A percentile compares a stretch with the other conserved stretches of the same genome.
phyloP scores from a whole-genome alignment of 176 grass and related monocot genomes.

The Carex cristatella region DNA sequence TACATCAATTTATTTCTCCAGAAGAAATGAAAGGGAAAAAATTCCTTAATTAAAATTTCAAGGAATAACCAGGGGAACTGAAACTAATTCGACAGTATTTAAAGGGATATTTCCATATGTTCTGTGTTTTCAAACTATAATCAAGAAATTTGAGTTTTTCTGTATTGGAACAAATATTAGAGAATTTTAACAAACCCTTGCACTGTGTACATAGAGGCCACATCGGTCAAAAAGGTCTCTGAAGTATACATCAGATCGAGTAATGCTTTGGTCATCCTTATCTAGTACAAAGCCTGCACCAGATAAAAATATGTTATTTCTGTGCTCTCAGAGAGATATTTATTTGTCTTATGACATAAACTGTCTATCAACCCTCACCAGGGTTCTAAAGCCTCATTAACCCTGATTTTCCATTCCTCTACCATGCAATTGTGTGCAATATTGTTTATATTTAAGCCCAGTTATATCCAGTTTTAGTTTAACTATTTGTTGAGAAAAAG shows the following conservation, averaged over 20 bases:
- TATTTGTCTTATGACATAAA: neutral
- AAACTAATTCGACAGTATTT: neutral
- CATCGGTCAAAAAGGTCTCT: conserved; percentile 86
- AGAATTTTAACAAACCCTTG: conserved; percentile 43
- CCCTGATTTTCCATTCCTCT: neutral
- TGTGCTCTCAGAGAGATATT: neutral
- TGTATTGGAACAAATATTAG: conserved; percentile 4
- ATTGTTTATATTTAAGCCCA: neutral
- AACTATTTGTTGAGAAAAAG: neutral
- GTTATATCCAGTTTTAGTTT: neutral
- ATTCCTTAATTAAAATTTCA: neutral
- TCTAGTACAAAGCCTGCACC: conserved; percentile 87
- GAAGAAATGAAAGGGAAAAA: neutral
- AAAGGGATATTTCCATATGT: neutral
- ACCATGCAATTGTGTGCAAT: neutral
- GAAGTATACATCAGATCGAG: conserved; percentile 87
- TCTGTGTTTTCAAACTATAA: neutral
- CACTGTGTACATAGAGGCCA: conserved; percentile 59
- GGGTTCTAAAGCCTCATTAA: neutral
- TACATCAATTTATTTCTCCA: neutral
- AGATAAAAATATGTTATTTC: conserved; percentile 9
- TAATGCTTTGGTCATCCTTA: conserved; percentile 91
- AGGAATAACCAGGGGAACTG: neutral
- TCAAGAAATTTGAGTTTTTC: neutral
- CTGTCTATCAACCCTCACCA: neutral